phyloP scores from a whole-genome alignment of 768 basidiomycete genomes.

The Saitozyma sp. region DNA sequence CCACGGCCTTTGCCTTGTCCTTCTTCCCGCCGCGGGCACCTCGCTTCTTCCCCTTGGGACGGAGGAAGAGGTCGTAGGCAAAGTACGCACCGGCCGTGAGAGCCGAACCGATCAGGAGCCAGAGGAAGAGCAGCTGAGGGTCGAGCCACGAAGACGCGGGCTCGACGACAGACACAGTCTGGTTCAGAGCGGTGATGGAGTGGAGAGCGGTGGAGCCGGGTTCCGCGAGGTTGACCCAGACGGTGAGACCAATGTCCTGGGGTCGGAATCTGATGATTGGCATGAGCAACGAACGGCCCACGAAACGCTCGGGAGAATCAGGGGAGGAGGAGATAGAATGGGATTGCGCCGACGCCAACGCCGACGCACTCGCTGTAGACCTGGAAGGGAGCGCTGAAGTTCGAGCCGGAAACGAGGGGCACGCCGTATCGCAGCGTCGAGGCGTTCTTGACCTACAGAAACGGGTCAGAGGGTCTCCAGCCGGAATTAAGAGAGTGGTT shows the following conservation, averaged over 20 bases:
- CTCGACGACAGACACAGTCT: conserved; percentile 53
- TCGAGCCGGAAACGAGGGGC: conserved; percentile 47
- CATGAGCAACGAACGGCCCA: background rate
- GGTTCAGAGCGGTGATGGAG: conserved; percentile 51
- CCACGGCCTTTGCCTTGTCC: conserved; percentile 29
- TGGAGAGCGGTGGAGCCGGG: conserved; percentile 24
- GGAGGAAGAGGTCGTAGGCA: conserved; percentile 45
- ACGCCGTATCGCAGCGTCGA: conserved; percentile 46
- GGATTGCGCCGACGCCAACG: background rate
- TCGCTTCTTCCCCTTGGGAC: conserved; percentile 6
- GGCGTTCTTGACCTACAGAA: conserved; percentile 44
- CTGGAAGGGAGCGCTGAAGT: conserved; percentile 46
- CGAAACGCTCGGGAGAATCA: background rate
- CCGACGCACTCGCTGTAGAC: conserved; percentile 47
- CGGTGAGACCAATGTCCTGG: conserved; percentile 47
- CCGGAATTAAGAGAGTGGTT: background rate
- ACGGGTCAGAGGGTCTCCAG: background rate
- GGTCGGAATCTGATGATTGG: conserved; percentile 18
- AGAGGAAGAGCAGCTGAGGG: conserved; percentile 51
- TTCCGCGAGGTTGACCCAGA: conserved; percentile 48
- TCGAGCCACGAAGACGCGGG: conserved; percentile 52
- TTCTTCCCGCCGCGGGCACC: conserved; percentile 11
- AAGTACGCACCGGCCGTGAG: conserved; percentile 39
- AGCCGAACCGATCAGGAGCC: conserved; percentile 44
- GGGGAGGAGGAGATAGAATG: background rate